Evolutionary conservation across 2,329 filamentous ascomycete genomes (phyloP).

Genomic region (Basipetospora sp.): DNA sequence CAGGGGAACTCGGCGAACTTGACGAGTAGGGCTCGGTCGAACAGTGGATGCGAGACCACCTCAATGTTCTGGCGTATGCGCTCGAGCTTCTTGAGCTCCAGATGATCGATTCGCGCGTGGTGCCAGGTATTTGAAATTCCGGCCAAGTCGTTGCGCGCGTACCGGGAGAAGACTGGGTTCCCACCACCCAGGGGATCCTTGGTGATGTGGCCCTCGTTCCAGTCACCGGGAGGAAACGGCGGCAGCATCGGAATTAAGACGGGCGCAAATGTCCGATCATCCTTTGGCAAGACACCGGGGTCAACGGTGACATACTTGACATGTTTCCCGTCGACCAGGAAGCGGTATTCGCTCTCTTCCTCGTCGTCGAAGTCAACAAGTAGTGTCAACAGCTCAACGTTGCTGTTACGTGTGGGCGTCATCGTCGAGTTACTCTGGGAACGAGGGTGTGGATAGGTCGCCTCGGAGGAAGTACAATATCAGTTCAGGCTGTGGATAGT

Average conservation of each 20-base stretch:
- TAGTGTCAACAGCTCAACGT: conserved; percentile 11
- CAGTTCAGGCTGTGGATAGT: no score
- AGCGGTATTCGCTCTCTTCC: conserved; percentile 20
- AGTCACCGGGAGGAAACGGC: conserved; percentile 22
- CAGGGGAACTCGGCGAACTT: conserved; percentile 9
- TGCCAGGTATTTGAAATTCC: conserved; percentile 22
- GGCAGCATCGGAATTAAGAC: conserved; percentile 17
- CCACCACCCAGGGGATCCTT: conserved; percentile 12
- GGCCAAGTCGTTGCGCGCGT: conserved; percentile 14
- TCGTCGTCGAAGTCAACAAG: conserved; percentile 14
- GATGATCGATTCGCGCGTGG: conserved; percentile 17
- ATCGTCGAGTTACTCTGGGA: no score
- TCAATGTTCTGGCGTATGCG: conserved; percentile 16
- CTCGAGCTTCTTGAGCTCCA: conserved; percentile 15
- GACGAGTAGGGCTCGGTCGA: background rate
- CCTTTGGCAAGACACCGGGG: conserved; percentile 16
- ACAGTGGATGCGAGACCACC: background rate
- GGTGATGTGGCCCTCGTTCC: conserved; percentile 24
- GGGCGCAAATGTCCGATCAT: conserved; percentile 5
- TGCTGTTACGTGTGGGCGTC: background rate
- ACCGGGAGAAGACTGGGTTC: conserved; percentile 15
- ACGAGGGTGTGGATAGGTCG: no score
- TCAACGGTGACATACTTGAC: conserved; percentile 28
- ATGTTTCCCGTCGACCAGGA: conserved; percentile 20
- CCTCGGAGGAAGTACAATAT: no score